A percentile compares a stretch with the other conserved stretches of the same genome.
Evolutionary conservation across 306 rosid species (phyloP).

Genomic region (Lagenaria siceraria): DNA sequence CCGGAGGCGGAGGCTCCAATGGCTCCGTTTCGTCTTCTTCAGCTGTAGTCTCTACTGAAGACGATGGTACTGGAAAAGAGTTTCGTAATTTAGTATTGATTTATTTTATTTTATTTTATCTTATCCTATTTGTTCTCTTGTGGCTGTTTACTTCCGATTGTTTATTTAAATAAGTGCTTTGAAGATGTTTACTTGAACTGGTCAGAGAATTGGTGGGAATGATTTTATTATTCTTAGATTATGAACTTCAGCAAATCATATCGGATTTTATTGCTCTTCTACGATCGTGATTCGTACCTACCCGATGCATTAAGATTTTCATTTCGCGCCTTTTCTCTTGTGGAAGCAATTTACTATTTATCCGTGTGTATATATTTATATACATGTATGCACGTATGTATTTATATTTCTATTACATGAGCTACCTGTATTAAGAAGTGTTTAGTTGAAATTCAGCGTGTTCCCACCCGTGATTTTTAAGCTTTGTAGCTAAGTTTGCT

Average conservation of each 20-base stretch:
- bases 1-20: conserved; percentile 28
- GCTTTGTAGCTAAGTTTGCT: not conserved
- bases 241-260: not conserved
- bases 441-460: not conserved
- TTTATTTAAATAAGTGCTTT: not conserved
- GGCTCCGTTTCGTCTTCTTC: conserved; percentile 33
- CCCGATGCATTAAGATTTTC: not conserved
- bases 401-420: not conserved
- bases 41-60: conserved; percentile 17
- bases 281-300: not conserved
- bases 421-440: not conserved
- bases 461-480: not conserved
- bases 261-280: not conserved
- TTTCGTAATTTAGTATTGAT: not conserved
- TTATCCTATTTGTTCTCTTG: too few relatives aligned
- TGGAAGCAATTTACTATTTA: not conserved
- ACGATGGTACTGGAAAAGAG: conserved; percentile 43
- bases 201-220: not conserved
- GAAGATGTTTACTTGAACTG: not conserved
- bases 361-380: not conserved
- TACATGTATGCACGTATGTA: too few relatives aligned
- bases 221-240: not conserved
- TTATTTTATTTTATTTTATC: not conserved
- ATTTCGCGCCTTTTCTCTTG: not conserved
- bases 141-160: not conserved